Base-by-base conservation (phyloP, 139 green algal species). In the Raphidocelis subcapitata region DNA sequence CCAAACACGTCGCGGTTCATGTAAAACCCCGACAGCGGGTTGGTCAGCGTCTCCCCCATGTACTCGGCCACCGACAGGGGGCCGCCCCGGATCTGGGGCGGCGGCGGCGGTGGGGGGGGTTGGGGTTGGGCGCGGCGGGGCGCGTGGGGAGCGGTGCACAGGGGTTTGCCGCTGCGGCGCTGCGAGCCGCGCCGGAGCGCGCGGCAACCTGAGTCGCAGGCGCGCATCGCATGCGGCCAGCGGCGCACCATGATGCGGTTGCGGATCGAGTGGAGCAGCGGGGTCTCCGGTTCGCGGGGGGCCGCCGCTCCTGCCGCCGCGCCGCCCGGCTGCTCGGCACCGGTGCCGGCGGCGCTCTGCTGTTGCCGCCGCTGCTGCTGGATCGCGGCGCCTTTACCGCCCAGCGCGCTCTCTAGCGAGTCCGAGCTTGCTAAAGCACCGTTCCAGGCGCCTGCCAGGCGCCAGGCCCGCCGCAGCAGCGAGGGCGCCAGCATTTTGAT, bases 11-110 rank as follows among this genome's bases (percentile, higher is more conserved):
- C 90, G 0, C 84, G 57, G 26, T 74, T 46, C 69, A 88, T 94
- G 75, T 97, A 97, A 67, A 92, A 97, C n/a, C 93, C 93, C 3
- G 77, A 75, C 5, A 73, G 64, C 0, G 91, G 89, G 72, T 94
- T 93, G 62, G 89, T 96, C 26, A 97, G 76, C 29, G 85, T 89
- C 52, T 97, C 90, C 77, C 89, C 79, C 91, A 97, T 97, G 83
- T 92, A 98, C 64, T 98, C 92, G 10, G 93, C 87, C 46, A 98
- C 31, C 0, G 81, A 95, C 62, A 98, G 85, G 14, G 94, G 94
- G 1, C 95, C 94, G 29, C 94, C 94, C 1, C 95, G 80, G 66
- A 98, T 96, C 92, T 97, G 89, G 67, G 77, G 16, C 21, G 26
- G 10, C 28, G 21, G 46, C 67, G 49, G 24, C 36, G 49, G 5